Base-by-base conservation (phyloP, 2,329 filamentous ascomycete species). In the Onygenales sp. region DNA sequence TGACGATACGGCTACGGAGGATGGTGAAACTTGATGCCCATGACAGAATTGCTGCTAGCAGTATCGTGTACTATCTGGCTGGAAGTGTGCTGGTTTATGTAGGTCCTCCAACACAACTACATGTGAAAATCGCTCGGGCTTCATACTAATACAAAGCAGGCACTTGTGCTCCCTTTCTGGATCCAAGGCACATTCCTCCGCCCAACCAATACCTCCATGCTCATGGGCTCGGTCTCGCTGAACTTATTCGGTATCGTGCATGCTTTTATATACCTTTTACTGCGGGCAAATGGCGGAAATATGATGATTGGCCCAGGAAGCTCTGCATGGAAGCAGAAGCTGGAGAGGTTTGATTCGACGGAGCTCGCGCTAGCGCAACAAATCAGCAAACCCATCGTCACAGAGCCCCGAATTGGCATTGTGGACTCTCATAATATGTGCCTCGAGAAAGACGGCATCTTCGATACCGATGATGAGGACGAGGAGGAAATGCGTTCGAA, bases 31-130 rank as follows among this genome's bases (percentile, higher is more conserved):
- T 64, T 31, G 55, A 60, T 43, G 50, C 43, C 36, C 54, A 57
- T 31, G 60, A 64, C 48, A 57, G 60, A 44, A 58, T 63, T 42
- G 59, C 60, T 17, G 55, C 58, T 7, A 61, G 58, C 14, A 57
- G 62, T 46, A 55, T 59, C 35, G 55, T 64, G 5, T 65, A 64
- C 43, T 63, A 65, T 54, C 52, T 64, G 14, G 54, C 56, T 8
- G 55, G 58, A 52, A 58, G 55, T 10, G 49, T 53, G 2, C 38
- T 57, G 2, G 44, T 64, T 50, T 59, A 63, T 45, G 63, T 65
- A 54, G 59, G 63, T 56, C 14, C 32, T 36, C 4, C 27, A 39
- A 21, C 17, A 14, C 17, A 21, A 33, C 31, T 45, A 3, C 8
- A 42, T 43, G 2, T n/a, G 13, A 50, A 11, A 32, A 9, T 9